These are phyloP conservation scores for Gossypium herbaceum DNA, from an alignment of 345 rosid species.

Conservation along the genomic window DNA sequence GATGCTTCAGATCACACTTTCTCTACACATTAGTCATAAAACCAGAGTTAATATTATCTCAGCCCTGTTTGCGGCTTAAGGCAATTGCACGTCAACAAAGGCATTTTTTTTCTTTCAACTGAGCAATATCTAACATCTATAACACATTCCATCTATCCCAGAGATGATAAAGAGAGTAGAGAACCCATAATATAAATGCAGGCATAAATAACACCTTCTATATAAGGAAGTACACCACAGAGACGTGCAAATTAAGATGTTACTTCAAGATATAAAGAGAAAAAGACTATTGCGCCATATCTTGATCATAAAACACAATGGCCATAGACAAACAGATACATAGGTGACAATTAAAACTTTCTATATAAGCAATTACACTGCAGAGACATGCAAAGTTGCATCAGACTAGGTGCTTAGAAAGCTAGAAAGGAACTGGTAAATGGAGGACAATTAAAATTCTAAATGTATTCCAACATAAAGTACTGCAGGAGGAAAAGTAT, in stretches of 20 bases:
- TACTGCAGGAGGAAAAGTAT: not conserved
- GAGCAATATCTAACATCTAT: not conserved
- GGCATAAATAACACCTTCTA: not conserved
- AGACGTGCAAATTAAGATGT: not conserved
- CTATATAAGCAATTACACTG: too few relatives aligned
- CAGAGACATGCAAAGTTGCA: not conserved
- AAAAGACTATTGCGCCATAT: not conserved
- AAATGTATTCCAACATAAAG: not conserved
- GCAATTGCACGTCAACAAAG: not conserved
- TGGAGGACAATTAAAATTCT: not conserved
- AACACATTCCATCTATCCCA: conserved; percentile 4
- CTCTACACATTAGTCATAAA: conserved; percentile 37
- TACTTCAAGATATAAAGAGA: not conserved
- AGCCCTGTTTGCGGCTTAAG: not conserved
- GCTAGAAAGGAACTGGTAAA: not conserved
- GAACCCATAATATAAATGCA: not conserved
- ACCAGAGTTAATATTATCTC: conserved; percentile 4
- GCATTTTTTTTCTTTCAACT: not conserved
- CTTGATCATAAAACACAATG: not conserved
- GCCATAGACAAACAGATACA: too few relatives aligned
- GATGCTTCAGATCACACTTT: conserved; percentile 97
- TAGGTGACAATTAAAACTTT: too few relatives aligned
- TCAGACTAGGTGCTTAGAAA: not conserved
- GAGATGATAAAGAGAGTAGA: not conserved
- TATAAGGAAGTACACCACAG: not conserved